phyloP scores from a whole-genome alignment of 768 basidiomycete species.

The Boletus pseudopeckii region DNA sequence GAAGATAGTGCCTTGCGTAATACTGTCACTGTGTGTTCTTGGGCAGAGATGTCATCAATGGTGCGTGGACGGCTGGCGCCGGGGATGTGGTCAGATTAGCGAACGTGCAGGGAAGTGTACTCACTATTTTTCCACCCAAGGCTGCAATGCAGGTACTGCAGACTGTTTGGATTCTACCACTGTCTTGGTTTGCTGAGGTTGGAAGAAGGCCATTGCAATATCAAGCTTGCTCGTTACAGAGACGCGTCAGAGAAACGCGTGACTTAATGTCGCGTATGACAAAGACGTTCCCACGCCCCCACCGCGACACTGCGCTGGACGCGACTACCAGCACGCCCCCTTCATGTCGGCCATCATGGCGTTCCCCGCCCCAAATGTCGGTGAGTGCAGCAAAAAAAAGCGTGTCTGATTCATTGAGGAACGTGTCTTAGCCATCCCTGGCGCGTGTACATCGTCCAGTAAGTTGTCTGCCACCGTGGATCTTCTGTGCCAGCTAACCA shows the following conservation, averaged over 20 bases:
- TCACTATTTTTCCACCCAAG: constrained; percentile 99
- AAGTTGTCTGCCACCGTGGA: neutral
- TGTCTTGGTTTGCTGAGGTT: constrained; percentile 40
- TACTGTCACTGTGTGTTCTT: constrained; percentile 94
- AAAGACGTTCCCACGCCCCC: constrained; percentile 30
- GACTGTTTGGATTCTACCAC: constrained; percentile 41
- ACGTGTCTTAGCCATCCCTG: constrained; percentile 9
- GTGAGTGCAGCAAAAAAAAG: constrained; percentile 14
- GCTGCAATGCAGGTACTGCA: constrained; percentile 62
- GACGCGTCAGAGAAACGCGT: constrained; percentile 47
- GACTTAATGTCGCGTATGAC: constrained; percentile 38
- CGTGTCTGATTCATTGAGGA: constrained; percentile 4
- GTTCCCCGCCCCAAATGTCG: constrained; percentile 6
- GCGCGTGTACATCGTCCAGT: constrained; percentile 15
- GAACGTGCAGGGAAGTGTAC: constrained; percentile 20
- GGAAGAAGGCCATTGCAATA: constrained; percentile 66
- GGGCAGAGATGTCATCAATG: constrained; percentile 95
- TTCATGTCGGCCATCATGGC: constrained; percentile 23
- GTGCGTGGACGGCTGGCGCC: constrained; percentile 84
- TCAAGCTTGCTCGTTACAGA: neutral
- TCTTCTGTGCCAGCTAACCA: neutral
- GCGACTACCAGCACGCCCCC: constrained; percentile 13
- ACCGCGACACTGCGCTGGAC: constrained; percentile 18
- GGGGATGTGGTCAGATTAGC: constrained; percentile 5
- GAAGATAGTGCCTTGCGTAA: constrained; percentile 87